Conservation (phyloP, 495 filamentous ascomycete genomes). For the Talaromyces trachyspermus region DNA sequence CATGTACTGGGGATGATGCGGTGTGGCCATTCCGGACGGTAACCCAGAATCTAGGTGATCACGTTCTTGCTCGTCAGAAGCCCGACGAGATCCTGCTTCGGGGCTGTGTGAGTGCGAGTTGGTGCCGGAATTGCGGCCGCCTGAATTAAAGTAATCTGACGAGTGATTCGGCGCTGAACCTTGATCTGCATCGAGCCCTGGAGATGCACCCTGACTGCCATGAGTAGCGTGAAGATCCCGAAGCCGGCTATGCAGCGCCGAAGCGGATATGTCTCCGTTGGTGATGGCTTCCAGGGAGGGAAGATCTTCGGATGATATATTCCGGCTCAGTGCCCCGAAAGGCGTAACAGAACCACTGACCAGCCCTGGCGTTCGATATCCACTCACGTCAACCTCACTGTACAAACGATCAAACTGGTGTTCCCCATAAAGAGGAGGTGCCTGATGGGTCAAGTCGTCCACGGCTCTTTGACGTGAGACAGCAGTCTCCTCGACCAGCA, state of each 20-base stretch:
- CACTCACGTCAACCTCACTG: constrained; percentile 68
- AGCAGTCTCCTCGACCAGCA: constrained; percentile 50
- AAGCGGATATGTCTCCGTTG: constrained; percentile 41
- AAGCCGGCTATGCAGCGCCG: constrained; percentile 56
- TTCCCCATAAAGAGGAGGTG: constrained; percentile 81
- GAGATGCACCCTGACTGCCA: constrained; percentile 13
- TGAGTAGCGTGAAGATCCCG: constrained; percentile 44
- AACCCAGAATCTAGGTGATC: constrained; percentile 27
- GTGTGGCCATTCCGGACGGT: constrained; percentile 46
- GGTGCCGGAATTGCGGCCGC: constrained; percentile 12
- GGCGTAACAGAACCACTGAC: constrained; percentile 70
- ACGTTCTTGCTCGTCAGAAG: constrained; percentile 51
- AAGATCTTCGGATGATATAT: constrained; percentile 73
- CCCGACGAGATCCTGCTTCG: constrained; percentile 43
- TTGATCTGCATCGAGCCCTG: constrained; percentile 9
- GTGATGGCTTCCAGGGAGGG: constrained; percentile 52
- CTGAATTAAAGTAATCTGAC: constrained; percentile 16
- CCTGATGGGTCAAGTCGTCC: constrained; percentile 43
- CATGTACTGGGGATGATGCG: constrained; percentile 56
- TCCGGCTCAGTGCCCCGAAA: constrained; percentile 63
- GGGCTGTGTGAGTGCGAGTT: constrained; percentile 30
- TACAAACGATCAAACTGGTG: constrained; percentile 86
- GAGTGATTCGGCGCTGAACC: not conserved
- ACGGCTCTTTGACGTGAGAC: constrained; percentile 25
- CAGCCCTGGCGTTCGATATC: constrained; percentile 67